Evolutionary conservation across 2,329 filamentous ascomycete species (phyloP).

Genomic region (Zymoseptoria ardabiliae): DNA sequence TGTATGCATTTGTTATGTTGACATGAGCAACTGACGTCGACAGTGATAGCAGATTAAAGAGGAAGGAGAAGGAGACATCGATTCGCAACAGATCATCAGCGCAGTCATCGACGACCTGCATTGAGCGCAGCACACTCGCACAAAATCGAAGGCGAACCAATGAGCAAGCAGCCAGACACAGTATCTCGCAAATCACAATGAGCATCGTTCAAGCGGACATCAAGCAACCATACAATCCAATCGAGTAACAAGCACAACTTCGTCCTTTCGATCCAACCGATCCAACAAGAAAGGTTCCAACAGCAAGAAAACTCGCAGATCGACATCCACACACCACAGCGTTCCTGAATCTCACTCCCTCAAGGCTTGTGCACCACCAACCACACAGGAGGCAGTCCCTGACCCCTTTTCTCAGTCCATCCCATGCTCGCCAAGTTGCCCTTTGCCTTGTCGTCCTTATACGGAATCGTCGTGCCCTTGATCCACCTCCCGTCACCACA

Average conservation of each 20-base stretch:
- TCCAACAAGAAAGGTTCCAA: background rate
- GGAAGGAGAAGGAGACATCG: too few relatives aligned
- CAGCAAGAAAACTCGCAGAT: background rate
- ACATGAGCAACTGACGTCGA: too few relatives aligned
- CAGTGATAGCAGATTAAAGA: too few relatives aligned
- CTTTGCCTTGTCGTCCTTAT: conserved; percentile 23
- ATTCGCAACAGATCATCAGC: too few relatives aligned
- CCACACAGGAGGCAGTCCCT: conserved; percentile 29
- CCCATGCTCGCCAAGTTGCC: conserved; percentile 24
- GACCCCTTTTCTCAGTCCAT: conserved; percentile 27
- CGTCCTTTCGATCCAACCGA: background rate
- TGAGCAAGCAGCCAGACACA: too few relatives aligned
- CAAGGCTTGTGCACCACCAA: conserved; percentile 27
- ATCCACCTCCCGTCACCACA: conserved; percentile 24
- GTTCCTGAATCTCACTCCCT: background rate
- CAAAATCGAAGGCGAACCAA: too few relatives aligned
- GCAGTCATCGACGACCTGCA: too few relatives aligned
- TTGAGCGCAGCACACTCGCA: too few relatives aligned
- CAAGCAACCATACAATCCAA: background rate
- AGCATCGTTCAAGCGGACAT: background rate
- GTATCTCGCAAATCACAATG: background rate
- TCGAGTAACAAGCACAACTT: background rate
- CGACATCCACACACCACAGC: background rate
- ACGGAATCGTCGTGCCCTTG: conserved; percentile 27
- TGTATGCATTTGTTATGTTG: too few relatives aligned